phyloP scores from a whole-genome alignment of 108 stramenopile species.

The Skeletonema grethae region DNA sequence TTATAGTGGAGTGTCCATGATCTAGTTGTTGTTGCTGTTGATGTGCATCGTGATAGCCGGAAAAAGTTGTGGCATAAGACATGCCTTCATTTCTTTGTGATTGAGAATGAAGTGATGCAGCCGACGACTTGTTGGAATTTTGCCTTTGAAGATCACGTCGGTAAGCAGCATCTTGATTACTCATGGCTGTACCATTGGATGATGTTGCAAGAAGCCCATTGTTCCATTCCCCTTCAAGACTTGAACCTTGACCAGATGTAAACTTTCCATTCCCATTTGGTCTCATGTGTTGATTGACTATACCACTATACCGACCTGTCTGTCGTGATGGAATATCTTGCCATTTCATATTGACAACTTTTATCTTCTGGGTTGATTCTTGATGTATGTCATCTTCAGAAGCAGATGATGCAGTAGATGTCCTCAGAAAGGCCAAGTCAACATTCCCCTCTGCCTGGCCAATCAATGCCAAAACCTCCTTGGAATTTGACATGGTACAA shows the following conservation, averaged over 20 bases:
- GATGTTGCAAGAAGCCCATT: background rate
- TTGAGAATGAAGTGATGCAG: too few relatives aligned
- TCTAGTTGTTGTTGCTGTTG: background rate
- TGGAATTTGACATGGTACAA: slow-evolving; percentile 2
- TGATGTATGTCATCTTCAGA: background rate
- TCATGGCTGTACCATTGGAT: background rate
- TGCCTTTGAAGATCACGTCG: background rate
- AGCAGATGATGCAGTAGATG: background rate
- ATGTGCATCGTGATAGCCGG: background rate
- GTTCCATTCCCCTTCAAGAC: background rate
- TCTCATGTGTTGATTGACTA: background rate
- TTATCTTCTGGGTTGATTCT: background rate
- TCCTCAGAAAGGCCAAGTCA: background rate
- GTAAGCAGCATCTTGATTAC: background rate
- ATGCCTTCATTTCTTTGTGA: background rate
- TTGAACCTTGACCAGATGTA: background rate
- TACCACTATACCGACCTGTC: background rate
- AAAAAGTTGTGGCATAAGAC: background rate
- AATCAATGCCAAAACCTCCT: background rate
- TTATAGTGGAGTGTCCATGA: background rate
- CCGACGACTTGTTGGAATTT: background rate
- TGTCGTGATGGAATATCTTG: background rate
- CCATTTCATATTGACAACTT: background rate
- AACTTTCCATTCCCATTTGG: background rate
- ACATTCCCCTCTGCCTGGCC: background rate